phyloP scores from a whole-genome alignment of 441 rosid genomes.

The Breynia disticha region DNA sequence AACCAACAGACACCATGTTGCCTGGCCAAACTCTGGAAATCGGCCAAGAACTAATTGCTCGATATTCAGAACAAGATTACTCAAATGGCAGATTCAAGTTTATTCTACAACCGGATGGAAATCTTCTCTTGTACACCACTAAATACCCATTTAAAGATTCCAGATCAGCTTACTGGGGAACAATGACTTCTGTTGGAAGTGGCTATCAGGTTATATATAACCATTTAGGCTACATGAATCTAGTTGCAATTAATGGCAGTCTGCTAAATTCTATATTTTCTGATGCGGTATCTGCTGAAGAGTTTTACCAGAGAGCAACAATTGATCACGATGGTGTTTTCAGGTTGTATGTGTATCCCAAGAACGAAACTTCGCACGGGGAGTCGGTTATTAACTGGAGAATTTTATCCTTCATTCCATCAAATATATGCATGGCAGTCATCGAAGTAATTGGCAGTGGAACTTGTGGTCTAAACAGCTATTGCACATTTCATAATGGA shows the following conservation, averaged over 20 bases:
- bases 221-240: constrained; percentile 18
- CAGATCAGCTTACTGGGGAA: constrained; percentile 8
- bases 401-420: constrained; percentile 9
- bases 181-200: not conserved
- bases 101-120: constrained; percentile 14
- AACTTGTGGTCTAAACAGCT: constrained; percentile 32
- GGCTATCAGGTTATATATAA: constrained; percentile 16
- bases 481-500: constrained; percentile 15
- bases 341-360: constrained; percentile 24
- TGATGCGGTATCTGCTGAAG: not conserved
- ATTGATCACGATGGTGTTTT: constrained; percentile 33
- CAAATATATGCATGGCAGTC: constrained; percentile 18
- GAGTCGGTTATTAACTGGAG: constrained; percentile 15
- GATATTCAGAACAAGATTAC: constrained; percentile 11
- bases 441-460: constrained; percentile 8
- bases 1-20: constrained; percentile 32
- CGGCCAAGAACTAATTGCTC: constrained; percentile 8
- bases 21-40: constrained; percentile 20
- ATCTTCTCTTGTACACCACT: constrained; percentile 17
- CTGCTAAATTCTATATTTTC: constrained; percentile 1
- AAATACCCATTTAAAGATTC: not conserved
- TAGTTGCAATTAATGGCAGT: not conserved
- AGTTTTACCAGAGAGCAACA: constrained; percentile 28
- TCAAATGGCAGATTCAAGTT: constrained; percentile 28
- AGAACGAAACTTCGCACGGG: not conserved